These are phyloP conservation scores for Claviceps capensis DNA, from an alignment of 2,329 filamentous ascomycete species.

Conservation along the genomic window DNA sequence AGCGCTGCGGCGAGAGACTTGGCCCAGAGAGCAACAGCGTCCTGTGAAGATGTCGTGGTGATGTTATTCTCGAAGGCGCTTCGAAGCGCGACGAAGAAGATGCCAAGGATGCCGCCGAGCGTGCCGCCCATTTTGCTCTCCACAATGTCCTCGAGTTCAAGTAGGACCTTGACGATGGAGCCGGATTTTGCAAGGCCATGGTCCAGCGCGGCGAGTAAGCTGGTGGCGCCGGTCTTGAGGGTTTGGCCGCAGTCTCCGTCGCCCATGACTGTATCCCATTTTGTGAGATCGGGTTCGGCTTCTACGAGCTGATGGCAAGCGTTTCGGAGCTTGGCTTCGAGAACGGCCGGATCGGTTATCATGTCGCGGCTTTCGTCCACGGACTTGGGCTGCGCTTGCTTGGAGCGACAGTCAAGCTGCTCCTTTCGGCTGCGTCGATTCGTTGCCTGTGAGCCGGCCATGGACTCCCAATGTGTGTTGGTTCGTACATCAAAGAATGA, in stretches of 20 bases:
- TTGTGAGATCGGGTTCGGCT: constrained; percentile 49
- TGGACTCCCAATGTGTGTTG: constrained; percentile 40
- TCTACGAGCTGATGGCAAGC: constrained; percentile 38
- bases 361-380: constrained; percentile 28
- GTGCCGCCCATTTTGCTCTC: constrained; percentile 41
- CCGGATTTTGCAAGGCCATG: constrained; percentile 25
- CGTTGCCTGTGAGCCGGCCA: constrained; percentile 30
- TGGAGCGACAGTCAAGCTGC: constrained; percentile 28
- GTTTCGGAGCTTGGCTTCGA: constrained; percentile 41
- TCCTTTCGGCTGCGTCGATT: constrained; percentile 22
- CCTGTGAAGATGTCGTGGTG: constrained; percentile 15
- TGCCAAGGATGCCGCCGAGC: constrained; percentile 37
- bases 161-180: constrained; percentile 33
- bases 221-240: constrained; percentile 37
- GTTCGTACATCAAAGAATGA: constrained; percentile 51
- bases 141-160: constrained; percentile 39
- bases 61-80: constrained; percentile 27
- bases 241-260: constrained; percentile 55
- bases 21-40: constrained; percentile 28
- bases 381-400: constrained; percentile 16
- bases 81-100: constrained; percentile 37
- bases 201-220: constrained; percentile 33
- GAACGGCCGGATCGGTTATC: constrained; percentile 34
- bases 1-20: constrained; percentile 28
- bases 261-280: constrained; percentile 49